Percentiles rank a stretch among this genome's conserved stretches.
Conservation (phyloP, 2,329 filamentous ascomycete species). For the Neonectria punicea region DNA sequence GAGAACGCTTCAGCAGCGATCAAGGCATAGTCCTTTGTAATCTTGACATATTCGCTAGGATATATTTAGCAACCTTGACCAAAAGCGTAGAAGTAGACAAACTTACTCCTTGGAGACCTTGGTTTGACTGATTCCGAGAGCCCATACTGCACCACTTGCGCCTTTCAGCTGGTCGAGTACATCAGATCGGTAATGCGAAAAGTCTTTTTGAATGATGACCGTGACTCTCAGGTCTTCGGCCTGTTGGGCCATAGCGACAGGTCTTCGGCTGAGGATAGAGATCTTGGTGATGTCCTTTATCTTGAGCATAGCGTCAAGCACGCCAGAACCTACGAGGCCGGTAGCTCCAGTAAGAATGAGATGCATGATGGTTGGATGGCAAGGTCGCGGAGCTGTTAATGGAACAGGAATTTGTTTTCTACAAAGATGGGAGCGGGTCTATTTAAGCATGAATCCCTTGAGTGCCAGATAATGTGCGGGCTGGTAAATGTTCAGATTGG, state of each 20-base stretch:
- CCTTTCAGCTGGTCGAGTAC: slow-evolving; percentile 11
- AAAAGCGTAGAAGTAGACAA: background rate
- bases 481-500: too few species aligned
- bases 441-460: too few species aligned
- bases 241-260: slow-evolving; percentile 25
- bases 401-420: too few species aligned
- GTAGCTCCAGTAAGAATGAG: slow-evolving; percentile 45
- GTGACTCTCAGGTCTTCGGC: slow-evolving; percentile 28
- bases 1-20: slow-evolving; percentile 29
- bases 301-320: slow-evolving; percentile 36
- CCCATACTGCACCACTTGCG: slow-evolving; percentile 28
- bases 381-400: too few species aligned
- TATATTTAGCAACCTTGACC: background rate
- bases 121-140: slow-evolving; percentile 32
- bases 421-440: too few species aligned
- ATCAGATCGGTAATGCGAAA: slow-evolving; percentile 17
- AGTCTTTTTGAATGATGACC: slow-evolving; percentile 30
- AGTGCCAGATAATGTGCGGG: too few species aligned
- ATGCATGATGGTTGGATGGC: slow-evolving; percentile 23
- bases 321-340: slow-evolving; percentile 30
- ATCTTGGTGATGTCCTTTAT: slow-evolving; percentile 32
- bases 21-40: slow-evolving; percentile 30
- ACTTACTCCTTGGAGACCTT: slow-evolving; percentile 33
- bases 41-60: slow-evolving; percentile 29
- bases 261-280: slow-evolving; percentile 32